phyloP scores from a whole-genome alignment of 2,329 filamentous ascomycete genomes.

The Alternaria longipes region DNA sequence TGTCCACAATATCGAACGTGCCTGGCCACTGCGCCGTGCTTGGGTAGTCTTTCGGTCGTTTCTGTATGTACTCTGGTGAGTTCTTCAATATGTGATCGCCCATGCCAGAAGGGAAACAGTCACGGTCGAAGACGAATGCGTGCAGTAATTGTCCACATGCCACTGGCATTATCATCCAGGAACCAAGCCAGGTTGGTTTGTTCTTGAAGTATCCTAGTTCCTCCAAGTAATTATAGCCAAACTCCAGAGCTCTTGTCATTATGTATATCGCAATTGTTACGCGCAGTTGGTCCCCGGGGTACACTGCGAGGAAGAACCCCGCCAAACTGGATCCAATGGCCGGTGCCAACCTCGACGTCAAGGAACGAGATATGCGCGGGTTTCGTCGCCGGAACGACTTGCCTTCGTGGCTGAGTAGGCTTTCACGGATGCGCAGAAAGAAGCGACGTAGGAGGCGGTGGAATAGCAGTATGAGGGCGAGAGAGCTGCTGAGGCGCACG shows the following conservation, averaged over 20 bases:
- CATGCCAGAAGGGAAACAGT: conserved; percentile 65
- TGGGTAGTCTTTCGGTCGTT: conserved; percentile 74
- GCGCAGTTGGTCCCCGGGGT: conserved; percentile 74
- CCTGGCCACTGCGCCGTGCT: conserved; percentile 75
- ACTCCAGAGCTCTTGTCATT: conserved; percentile 83
- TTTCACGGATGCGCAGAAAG: conserved; percentile 79
- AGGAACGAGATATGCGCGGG: conserved; percentile 73
- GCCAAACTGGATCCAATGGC: conserved; percentile 90
- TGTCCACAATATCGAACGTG: conserved; percentile 79
- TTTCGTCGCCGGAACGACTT: conserved; percentile 84
- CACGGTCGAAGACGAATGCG: conserved; percentile 61
- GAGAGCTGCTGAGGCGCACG: conserved; percentile 79
- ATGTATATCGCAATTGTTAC: conserved; percentile 84
- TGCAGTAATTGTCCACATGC: conserved; percentile 60
- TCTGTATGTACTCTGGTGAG: conserved; percentile 81
- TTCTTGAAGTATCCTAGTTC: conserved; percentile 71
- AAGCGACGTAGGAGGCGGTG: conserved; percentile 92
- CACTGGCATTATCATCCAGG: conserved; percentile 62
- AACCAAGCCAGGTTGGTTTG: conserved; percentile 71
- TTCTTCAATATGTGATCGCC: conserved; percentile 73
- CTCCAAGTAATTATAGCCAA: conserved; percentile 84
- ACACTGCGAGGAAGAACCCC: conserved; percentile 82
- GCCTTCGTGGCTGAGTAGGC: conserved; percentile 81
- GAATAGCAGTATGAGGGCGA: conserved; percentile 85
- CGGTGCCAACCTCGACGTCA: conserved; percentile 86